Evolutionary conservation across 495 filamentous ascomycete species (phyloP).

Genomic region (Aspergillus saccharolyticus): DNA sequence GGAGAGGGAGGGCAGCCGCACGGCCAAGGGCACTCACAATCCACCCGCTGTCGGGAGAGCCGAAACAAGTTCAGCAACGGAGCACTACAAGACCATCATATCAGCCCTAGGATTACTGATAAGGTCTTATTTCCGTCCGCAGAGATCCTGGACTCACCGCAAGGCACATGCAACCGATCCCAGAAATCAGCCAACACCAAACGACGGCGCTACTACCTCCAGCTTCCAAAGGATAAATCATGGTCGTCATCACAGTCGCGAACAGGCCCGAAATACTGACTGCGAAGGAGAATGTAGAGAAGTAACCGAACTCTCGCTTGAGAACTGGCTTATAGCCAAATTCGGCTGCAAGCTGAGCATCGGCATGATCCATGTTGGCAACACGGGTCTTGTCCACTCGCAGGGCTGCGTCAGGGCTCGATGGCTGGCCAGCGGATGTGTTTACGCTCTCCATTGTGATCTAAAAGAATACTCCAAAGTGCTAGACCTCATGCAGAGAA

Average conservation of each 20-base stretch:
- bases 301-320: slow-evolving; percentile 59
- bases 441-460: not conserved
- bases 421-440: not conserved
- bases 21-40: slow-evolving; percentile 25
- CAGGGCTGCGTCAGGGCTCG: not conserved
- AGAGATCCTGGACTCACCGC: slow-evolving; percentile 32
- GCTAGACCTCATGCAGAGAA: not conserved
- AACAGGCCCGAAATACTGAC: slow-evolving; percentile 59
- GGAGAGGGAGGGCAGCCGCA: too few species aligned
- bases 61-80: slow-evolving; percentile 51
- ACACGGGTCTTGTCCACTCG: not conserved
- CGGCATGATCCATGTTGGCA: not conserved
- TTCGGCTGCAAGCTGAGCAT: slow-evolving; percentile 16
- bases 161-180: slow-evolving; percentile 58
- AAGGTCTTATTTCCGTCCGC: not conserved
- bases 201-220: slow-evolving; percentile 56
- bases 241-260: slow-evolving; percentile 56
- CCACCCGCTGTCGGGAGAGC: slow-evolving; percentile 50
- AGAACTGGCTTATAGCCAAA: slow-evolving; percentile 43
- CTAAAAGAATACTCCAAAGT: not conserved
- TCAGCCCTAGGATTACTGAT: not conserved
- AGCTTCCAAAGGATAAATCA: slow-evolving; percentile 54
- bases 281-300: slow-evolving; percentile 60
- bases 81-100: slow-evolving; percentile 19
- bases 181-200: slow-evolving; percentile 64